Conservation (phyloP, 2,329 filamentous ascomycete genomes). For the Neophaeococcomyces aloes region DNA sequence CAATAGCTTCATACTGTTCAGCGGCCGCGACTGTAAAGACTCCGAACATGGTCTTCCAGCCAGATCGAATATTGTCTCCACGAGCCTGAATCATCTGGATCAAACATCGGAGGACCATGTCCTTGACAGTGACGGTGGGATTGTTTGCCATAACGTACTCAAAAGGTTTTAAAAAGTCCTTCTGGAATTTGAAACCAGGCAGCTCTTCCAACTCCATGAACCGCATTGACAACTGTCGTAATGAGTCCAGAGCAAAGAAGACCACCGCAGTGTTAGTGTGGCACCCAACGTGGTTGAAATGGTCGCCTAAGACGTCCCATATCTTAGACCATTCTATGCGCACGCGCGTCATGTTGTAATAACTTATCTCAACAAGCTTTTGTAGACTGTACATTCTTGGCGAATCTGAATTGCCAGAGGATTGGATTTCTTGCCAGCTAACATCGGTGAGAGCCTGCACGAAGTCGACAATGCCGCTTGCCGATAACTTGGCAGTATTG, state of each 20-base stretch:
- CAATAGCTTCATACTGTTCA: slow-evolving; percentile 88
- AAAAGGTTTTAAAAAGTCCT: slow-evolving; percentile 96
- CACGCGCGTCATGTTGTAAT: slow-evolving; percentile 98
- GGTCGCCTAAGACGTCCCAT: slow-evolving; percentile 93
- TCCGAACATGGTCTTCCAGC: slow-evolving; percentile 99
- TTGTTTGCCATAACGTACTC: slow-evolving; percentile 96
- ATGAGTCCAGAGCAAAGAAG: slow-evolving; percentile 90
- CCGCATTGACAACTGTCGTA: slow-evolving; percentile 92
- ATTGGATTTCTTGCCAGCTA: slow-evolving; percentile 98
- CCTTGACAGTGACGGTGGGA: slow-evolving; percentile 82
- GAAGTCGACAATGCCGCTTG: slow-evolving; percentile 92
- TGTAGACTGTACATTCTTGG: slow-evolving; percentile 94
- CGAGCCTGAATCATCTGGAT: slow-evolving; percentile 98
- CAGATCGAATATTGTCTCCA: slow-evolving; percentile 92
- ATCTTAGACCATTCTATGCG: slow-evolving; percentile 98
- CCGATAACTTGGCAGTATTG: slow-evolving; percentile 84
- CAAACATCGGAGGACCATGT: slow-evolving; percentile 89
- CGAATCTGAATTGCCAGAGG: slow-evolving; percentile 88
- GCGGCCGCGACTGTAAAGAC: slow-evolving; percentile 92
- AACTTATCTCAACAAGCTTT: slow-evolving; percentile 96
- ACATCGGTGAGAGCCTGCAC: slow-evolving; percentile 86
- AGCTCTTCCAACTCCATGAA: slow-evolving; percentile 98
- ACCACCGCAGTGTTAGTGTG: slow-evolving; percentile 94
- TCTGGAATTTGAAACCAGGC: slow-evolving; percentile 98
- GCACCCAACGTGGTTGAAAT: slow-evolving; percentile 96